These are phyloP conservation scores for Buxus sempervirens DNA, from an alignment of 164 flowering plant genomes.

Conservation along the genomic window DNA sequence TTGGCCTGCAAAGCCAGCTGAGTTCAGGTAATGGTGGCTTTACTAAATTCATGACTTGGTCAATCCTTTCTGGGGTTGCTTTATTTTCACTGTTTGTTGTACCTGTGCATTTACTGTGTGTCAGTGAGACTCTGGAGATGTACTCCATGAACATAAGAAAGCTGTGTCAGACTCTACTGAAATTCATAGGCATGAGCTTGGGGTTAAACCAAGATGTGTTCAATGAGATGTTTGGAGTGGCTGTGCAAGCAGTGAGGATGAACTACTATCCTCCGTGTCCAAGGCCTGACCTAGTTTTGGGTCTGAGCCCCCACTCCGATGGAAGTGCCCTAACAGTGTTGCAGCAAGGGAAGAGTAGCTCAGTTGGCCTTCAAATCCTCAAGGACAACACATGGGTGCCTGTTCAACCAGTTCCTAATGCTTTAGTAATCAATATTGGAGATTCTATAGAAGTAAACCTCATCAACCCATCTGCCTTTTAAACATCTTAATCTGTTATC, in stretches of 20 bases:
- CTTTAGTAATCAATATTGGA: constrained; percentile 86
- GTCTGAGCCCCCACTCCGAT: constrained; percentile 91
- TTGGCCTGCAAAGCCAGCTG: constrained; percentile 63
- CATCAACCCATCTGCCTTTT: neutral
- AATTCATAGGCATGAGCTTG: constrained; percentile 58
- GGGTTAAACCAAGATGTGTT: constrained; percentile 43
- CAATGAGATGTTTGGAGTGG: constrained; percentile 68
- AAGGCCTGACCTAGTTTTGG: constrained; percentile 83
- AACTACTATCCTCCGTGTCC: constrained; percentile 92
- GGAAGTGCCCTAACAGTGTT: constrained; percentile 90
- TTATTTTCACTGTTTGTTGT: neutral
- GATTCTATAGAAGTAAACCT: constrained; percentile 76
- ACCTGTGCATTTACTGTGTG: neutral
- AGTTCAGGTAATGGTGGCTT: constrained; percentile 52
- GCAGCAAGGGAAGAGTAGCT: constrained; percentile 59
- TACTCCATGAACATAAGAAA: constrained; percentile 60
- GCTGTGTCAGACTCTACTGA: constrained; percentile 52
- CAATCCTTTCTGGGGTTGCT: neutral
- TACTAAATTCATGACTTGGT: too few species aligned
- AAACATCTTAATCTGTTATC: neutral
- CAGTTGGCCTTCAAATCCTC: constrained; percentile 81
- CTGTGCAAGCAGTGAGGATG: constrained; percentile 91
- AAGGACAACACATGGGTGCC: constrained; percentile 70
- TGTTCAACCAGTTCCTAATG: constrained; percentile 60
- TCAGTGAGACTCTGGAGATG: constrained; percentile 61